These are phyloP conservation scores for Gautieria morchelliformis DNA, from an alignment of 768 basidiomycete species.

Conservation along the genomic window DNA sequence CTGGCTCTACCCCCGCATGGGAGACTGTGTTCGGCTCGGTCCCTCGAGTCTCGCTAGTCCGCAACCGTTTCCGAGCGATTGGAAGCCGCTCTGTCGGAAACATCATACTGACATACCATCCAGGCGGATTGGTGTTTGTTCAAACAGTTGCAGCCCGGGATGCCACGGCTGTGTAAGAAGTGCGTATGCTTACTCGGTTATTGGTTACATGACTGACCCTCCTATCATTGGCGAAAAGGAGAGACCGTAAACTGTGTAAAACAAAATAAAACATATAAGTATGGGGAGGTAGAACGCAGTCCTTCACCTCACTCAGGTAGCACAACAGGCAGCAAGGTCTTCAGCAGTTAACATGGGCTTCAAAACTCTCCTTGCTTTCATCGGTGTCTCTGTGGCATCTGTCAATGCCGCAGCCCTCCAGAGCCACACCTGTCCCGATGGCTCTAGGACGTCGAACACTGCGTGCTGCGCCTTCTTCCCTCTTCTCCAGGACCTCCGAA, in stretches of 20 bases:
- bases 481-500: slow-evolving; percentile 5
- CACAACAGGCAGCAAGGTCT: background rate
- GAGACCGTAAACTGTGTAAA: too few species aligned
- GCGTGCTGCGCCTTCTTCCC: slow-evolving; percentile 7
- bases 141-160: background rate
- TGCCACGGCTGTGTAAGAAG: background rate
- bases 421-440: slow-evolving; percentile 6
- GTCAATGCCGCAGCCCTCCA: slow-evolving; percentile 4
- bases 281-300: background rate
- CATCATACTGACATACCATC: too few species aligned
- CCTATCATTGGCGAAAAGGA: too few species aligned
- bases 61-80: background rate
- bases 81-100: background rate
- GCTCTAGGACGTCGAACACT: background rate
- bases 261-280: too few species aligned
- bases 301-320: background rate
- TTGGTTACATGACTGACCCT: background rate
- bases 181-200: background rate
- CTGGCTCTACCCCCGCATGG: too few species aligned
- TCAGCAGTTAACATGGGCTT: background rate
- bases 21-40: background rate
- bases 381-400: background rate
- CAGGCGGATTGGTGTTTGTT: background rate
- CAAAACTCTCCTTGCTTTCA: background rate
- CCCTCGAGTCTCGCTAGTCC: background rate